A percentile compares a stretch with the other conserved stretches of the same genome.
Evolutionary conservation across 768 basidiomycete species (phyloP).

Genomic region (Termitomyces sp.): DNA sequence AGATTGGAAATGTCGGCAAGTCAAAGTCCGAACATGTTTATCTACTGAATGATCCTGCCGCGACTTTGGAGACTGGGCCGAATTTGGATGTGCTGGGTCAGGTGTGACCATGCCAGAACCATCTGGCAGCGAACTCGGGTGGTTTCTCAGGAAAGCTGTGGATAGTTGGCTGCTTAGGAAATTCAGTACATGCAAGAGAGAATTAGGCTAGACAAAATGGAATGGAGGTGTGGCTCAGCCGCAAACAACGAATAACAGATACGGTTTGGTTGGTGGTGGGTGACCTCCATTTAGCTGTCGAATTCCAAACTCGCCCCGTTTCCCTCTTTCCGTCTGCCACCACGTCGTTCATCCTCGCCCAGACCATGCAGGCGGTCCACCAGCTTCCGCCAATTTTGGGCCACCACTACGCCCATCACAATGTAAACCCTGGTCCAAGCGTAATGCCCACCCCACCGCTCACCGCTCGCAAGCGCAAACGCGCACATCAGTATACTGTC

Average conservation of each 20-base stretch:
- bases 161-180: neutral
- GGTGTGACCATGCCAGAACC: slow-evolving; percentile 15
- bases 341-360: slow-evolving; percentile 47
- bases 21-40: slow-evolving; percentile 15
- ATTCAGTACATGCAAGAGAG: neutral
- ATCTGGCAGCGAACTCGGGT: neutral
- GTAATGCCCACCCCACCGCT: slow-evolving; percentile 71
- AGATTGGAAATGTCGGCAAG: slow-evolving; percentile 5
- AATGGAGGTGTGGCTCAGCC: slow-evolving; percentile 20
- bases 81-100: slow-evolving; percentile 8
- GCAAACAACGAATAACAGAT: slow-evolving; percentile 37
- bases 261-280: slow-evolving; percentile 23
- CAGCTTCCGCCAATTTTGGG: slow-evolving; percentile 61
- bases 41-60: slow-evolving; percentile 10
- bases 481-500: slow-evolving; percentile 76
- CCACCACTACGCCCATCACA: slow-evolving; percentile 63
- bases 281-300: slow-evolving; percentile 41
- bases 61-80: slow-evolving; percentile 2
- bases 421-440: slow-evolving; percentile 50
- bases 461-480: slow-evolving; percentile 78
- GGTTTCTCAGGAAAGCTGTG: neutral
- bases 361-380: slow-evolving; percentile 73
- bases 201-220: neutral
- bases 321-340: slow-evolving; percentile 37
- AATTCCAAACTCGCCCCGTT: slow-evolving; percentile 31